Conservation (phyloP, 2,329 filamentous ascomycete species). For the Trichoderma koningii region DNA sequence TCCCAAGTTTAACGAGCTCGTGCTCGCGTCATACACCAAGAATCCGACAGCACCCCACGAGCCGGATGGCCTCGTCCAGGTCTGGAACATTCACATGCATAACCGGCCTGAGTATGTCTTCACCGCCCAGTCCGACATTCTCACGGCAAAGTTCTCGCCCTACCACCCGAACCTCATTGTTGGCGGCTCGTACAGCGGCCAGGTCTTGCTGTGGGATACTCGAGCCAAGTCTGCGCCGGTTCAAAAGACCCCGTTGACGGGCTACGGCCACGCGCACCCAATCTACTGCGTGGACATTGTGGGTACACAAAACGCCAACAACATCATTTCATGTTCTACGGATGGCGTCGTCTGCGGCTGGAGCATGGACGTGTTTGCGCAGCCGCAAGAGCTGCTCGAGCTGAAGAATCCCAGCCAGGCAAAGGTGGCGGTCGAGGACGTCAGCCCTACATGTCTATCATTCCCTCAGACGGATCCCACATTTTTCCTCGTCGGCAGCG, state of each 20-base stretch:
- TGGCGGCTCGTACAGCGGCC: slow-evolving; percentile 93
- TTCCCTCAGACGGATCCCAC: slow-evolving; percentile 96
- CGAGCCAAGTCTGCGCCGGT: slow-evolving; percentile 85
- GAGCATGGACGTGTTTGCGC: slow-evolving; percentile 96
- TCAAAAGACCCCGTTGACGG: slow-evolving; percentile 93
- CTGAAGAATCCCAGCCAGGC: slow-evolving; percentile 81
- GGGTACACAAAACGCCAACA: slow-evolving; percentile 97
- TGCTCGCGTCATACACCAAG: slow-evolving; percentile 95
- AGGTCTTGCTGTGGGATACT: slow-evolving; percentile 96
- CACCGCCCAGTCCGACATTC: slow-evolving; percentile 91
- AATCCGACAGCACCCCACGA: slow-evolving; percentile 94
- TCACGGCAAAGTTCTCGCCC: slow-evolving; percentile 96
- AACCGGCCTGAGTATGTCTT: slow-evolving; percentile 95
- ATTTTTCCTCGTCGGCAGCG: slow-evolving; percentile 94
- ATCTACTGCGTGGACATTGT: slow-evolving; percentile 95
- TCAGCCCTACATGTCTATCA: slow-evolving; percentile 90
- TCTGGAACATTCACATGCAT: slow-evolving; percentile 96
- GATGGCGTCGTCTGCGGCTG: slow-evolving; percentile 96
- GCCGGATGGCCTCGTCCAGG: slow-evolving; percentile 87
- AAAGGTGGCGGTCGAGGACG: slow-evolving; percentile 78
- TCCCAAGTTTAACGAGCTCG: slow-evolving; percentile 88
- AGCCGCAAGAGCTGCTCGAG: slow-evolving; percentile 92
- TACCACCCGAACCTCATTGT: slow-evolving; percentile 97
- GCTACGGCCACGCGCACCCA: slow-evolving; percentile 92
- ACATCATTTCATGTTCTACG: slow-evolving; percentile 95